Percentiles rank a stretch among this genome's conserved stretches.
Conservation (phyloP, 2,329 filamentous ascomycete species). For the Aspergillus felis region DNA sequence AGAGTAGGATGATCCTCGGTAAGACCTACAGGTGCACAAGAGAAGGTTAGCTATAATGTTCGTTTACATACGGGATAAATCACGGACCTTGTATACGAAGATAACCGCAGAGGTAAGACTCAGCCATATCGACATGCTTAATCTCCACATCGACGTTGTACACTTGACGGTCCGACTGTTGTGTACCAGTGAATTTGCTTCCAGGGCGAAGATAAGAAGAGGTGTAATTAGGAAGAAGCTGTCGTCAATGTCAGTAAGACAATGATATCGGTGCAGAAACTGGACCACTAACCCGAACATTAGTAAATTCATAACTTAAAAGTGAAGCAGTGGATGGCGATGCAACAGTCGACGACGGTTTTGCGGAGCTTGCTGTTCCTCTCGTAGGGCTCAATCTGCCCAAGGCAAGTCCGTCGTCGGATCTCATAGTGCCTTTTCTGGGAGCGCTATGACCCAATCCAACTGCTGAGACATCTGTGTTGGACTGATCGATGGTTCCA, state of each 20-base stretch:
- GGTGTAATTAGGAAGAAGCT: slow-evolving; percentile 73
- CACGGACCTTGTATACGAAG: slow-evolving; percentile 82
- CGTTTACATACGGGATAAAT: slow-evolving; percentile 2
- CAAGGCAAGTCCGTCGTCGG: slow-evolving; percentile 30
- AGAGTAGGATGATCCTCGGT: slow-evolving; percentile 96
- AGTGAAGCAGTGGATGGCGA: slow-evolving; percentile 41
- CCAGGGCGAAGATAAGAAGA: slow-evolving; percentile 84
- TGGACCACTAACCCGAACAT: slow-evolving; percentile 48
- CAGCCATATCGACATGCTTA: slow-evolving; percentile 89
- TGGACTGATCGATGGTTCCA: slow-evolving; percentile 22
- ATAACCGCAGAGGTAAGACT: slow-evolving; percentile 93
- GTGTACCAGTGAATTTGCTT: slow-evolving; percentile 83
- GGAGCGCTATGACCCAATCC: slow-evolving; percentile 17
- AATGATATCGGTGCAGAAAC: slow-evolving; percentile 1
- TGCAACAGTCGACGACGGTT: slow-evolving; percentile 27
- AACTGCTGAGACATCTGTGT: slow-evolving; percentile 23
- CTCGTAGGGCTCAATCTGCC: slow-evolving; percentile 31
- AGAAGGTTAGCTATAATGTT: slow-evolving; percentile 5
- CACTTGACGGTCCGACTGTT: slow-evolving; percentile 85
- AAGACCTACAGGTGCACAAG: slow-evolving; percentile 56
- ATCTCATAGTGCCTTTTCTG: slow-evolving; percentile 21
- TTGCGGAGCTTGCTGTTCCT: slow-evolving; percentile 28
- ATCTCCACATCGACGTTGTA: slow-evolving; percentile 97
- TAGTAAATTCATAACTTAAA: slow-evolving; percentile 54
- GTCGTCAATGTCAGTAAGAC: slow-evolving; percentile 18